Evolutionary conservation across 192 early-diverging fungal genomes (phyloP).

Genomic region (Coemansia pectinata): DNA sequence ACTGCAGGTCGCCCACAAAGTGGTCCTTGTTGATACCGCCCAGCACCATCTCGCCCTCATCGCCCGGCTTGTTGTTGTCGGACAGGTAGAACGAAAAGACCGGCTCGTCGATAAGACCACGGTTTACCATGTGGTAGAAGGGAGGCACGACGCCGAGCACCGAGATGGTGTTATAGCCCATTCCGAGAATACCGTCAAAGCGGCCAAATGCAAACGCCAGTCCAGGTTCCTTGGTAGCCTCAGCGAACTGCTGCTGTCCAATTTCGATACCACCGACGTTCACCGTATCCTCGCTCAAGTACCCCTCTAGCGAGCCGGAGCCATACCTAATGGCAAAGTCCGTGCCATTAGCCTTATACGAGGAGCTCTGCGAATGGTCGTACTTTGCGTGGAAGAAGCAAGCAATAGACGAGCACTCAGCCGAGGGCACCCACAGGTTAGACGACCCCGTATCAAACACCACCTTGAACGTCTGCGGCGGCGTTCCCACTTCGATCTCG

Average conservation of each 20-base stretch:
- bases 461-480: slow-evolving; percentile 87
- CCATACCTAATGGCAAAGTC: slow-evolving; percentile 95
- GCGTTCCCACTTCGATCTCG: slow-evolving; percentile 82
- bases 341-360: slow-evolving; percentile 89
- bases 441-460: slow-evolving; percentile 94
- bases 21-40: slow-evolving; percentile 80
- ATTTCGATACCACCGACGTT: slow-evolving; percentile 73
- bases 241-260: slow-evolving; percentile 85
- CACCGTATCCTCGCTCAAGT: slow-evolving; percentile 83
- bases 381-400: slow-evolving; percentile 92
- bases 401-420: slow-evolving; percentile 90
- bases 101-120: slow-evolving; percentile 78
- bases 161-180: slow-evolving; percentile 88
- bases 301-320: slow-evolving; percentile 89
- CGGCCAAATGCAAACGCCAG: slow-evolving; percentile 90
- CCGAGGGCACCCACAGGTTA: slow-evolving; percentile 97
- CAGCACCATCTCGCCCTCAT: slow-evolving; percentile 83
- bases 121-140: slow-evolving; percentile 89
- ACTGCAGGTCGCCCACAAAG: slow-evolving; percentile 71
- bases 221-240: slow-evolving; percentile 94
- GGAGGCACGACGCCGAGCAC: slow-evolving; percentile 89
- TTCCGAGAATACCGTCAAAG: slow-evolving; percentile 97
- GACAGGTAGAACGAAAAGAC: slow-evolving; percentile 90
- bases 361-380: slow-evolving; percentile 77
- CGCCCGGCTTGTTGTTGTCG: slow-evolving; percentile 62